These are phyloP conservation scores for Penicillium vulpinum DNA, from an alignment of 2,329 filamentous ascomycete species.

Conservation along the genomic window DNA sequence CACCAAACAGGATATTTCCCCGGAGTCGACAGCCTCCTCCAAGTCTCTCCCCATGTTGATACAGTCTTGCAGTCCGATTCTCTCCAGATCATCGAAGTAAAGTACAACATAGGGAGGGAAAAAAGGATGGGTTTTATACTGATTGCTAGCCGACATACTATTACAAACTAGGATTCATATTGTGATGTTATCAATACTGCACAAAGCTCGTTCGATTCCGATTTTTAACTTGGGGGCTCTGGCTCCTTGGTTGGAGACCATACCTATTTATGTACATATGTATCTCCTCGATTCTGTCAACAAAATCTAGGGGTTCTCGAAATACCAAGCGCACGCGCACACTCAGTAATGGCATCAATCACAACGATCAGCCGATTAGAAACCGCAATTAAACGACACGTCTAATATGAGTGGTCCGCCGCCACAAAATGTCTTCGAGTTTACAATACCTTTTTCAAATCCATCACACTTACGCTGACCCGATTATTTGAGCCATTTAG, in stretches of 20 bases:
- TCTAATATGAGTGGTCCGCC: background rate
- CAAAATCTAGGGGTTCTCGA: background rate
- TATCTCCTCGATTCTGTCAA: background rate
- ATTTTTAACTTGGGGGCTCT: background rate
- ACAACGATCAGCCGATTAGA: background rate
- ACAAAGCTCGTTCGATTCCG: background rate
- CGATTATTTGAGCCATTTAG: slow-evolving; percentile 21
- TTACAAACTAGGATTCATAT: too few relatives aligned
- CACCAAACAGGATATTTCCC: too few relatives aligned
- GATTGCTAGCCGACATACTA: too few relatives aligned
- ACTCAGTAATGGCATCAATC: background rate
- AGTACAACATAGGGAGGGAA: too few relatives aligned
- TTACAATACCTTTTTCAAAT: slow-evolving; percentile 14
- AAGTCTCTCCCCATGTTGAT: too few relatives aligned
- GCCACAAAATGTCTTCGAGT: background rate
- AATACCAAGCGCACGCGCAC: background rate
- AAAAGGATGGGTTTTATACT: too few relatives aligned
- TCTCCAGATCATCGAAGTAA: too few relatives aligned
- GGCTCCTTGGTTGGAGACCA: too few relatives aligned
- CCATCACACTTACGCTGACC: slow-evolving; percentile 22
- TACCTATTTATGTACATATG: too few relatives aligned
- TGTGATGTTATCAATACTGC: too few relatives aligned
- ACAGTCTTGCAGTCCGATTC: too few relatives aligned
- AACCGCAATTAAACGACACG: background rate
- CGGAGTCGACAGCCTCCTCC: too few relatives aligned